Base-by-base conservation (phyloP, 176 grass and related monocot genomes). In the Poa pratensis region DNA sequence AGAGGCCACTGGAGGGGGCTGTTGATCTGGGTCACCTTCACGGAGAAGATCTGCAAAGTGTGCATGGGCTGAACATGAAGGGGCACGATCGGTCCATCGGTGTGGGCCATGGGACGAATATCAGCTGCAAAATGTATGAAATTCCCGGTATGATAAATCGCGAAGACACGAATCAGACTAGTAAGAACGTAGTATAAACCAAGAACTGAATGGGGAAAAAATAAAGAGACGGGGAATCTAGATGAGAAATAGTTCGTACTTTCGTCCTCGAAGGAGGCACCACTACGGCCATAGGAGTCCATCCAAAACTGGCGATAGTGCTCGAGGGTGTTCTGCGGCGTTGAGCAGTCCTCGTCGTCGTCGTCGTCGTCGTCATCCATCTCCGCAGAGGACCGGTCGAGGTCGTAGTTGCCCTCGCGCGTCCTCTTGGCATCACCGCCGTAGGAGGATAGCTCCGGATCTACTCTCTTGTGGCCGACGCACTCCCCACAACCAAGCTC, bases 31-130 rank as follows among this genome's bases (percentile, higher is more conserved):
- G 79, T 66, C 45, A 69, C 79, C 79, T 81, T 81, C 62, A 53
- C 63, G 3, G 20, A 53, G 19, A 68, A 81, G 6, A 81, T 7
- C 63, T 81, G 62, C 79, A 81, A 8, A 9, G 53, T 57, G 53
- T 57, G 19, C 53, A 20, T 20, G 53, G 53, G 53, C 6, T n/a
- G 19, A 57, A 57, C 53, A n/a, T 57, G 53, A 57, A 57, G 53
- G 53, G 53, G 53, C 19, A 9, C 5, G 2, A 57, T 57, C 53
- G 53, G 53, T 57, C 53, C 53, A 19, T 57, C 19, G 53, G 53
- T 57, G 53, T 57, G 53, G 53, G 53, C 53, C 53, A 57, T 57
- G 7, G 53, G 53, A 57, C 6, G 2, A 57, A 57, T 1, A n/a
- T 57, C 53, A 57, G 53, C 52, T 54, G 52, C 52, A 54, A 54